Evolutionary conservation across 139 green algal genomes (phyloP), one percentile per base, ranked within the genome.

Genomic region (Haematococcus lacustris): DNA sequence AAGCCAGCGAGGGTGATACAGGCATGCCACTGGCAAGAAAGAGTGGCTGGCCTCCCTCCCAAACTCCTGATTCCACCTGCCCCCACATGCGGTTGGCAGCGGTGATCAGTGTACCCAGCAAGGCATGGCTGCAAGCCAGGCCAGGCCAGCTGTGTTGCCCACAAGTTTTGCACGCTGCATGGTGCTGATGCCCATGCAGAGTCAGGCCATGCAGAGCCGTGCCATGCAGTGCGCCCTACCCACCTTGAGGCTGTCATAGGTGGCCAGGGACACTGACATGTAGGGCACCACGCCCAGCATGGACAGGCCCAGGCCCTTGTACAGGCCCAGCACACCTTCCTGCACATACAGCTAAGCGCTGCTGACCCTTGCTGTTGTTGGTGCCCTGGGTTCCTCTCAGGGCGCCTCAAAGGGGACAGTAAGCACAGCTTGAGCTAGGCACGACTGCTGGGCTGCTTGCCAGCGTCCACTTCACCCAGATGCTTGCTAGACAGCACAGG

Each of bases 201-300:
- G 9, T 17, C 9, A 53, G 43, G 9, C 9, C 43, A 53, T 9
- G 43, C 43, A 53, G 43, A 9, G 9, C 9, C 9, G 43, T 28
- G 17, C 9, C 43, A 28, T 28, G 9, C 9, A 17, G 9, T 53
- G 17, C 43, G 43, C 43, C 43, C 9, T 17, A 53, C 73, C 2
- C 68, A 81, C 81, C 78, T 84, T 85, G 66, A 85, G 57, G 1
- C 37, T 35, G 41, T 87, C 78, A 66, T 87, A 90, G 5, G 73
- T 67, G 17, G 78, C 66, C 32, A 90, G 86, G 51, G 76, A 86
- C 28, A 85, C 66, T 30, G 73, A 77, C 40, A 86, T 71, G 79
- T 91, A 90, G 32, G 84, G 80, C 17, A 86, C 78, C 17, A 90
- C 75, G 0, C 80, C 83, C 33, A 78, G 59, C 70, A 80, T 69